Evolutionary conservation across 2,329 filamentous ascomycete genomes (phyloP).

Genomic region (Cercospora brassicicola): DNA sequence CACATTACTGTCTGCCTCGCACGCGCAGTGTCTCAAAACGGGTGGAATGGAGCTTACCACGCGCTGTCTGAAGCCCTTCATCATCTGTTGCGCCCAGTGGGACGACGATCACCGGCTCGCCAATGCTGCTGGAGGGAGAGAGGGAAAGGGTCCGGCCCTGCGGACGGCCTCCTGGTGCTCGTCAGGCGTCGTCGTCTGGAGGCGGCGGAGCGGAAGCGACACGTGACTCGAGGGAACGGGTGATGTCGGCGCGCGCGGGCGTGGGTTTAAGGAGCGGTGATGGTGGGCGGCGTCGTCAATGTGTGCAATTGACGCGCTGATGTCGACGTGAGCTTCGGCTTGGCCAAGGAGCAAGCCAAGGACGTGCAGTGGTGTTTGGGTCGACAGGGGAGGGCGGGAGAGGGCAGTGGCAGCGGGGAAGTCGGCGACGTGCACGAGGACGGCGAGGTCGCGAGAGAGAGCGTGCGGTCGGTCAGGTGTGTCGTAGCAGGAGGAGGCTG

Average conservation of each 20-base stretch:
- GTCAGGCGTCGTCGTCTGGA: constrained; percentile 15
- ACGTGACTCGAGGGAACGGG: constrained; percentile 1
- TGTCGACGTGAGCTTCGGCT: constrained; percentile 13
- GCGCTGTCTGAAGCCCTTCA: constrained; percentile 98
- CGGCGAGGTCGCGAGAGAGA: not conserved
- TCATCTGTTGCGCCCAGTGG: constrained; percentile 45
- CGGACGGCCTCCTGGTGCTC: constrained; percentile 16
- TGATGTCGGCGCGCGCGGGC: constrained; percentile 1
- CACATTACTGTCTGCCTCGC: constrained; percentile 33
- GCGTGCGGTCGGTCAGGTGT: constrained; percentile 2
- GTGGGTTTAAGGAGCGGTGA: not conserved
- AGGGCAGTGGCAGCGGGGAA: not conserved
- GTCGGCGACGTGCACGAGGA: not conserved
- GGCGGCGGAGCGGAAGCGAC: constrained; percentile 11
- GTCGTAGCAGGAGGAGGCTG: not conserved
- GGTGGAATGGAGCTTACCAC: constrained; percentile 67
- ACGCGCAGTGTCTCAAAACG: constrained; percentile 26
- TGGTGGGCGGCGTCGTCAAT: not conserved
- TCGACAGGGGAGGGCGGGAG: constrained; percentile 7
- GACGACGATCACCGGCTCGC: constrained; percentile 20
- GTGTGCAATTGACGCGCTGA: constrained; percentile 5
- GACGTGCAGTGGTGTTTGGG: not conserved
- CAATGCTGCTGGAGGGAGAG: constrained; percentile 36
- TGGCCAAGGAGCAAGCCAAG: constrained; percentile 14
- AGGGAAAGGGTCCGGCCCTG: constrained; percentile 30